Evolutionary conservation across 1,284 basidiomycete genomes (phyloP).

Genomic region (Fistulinella cinereoalba): DNA sequence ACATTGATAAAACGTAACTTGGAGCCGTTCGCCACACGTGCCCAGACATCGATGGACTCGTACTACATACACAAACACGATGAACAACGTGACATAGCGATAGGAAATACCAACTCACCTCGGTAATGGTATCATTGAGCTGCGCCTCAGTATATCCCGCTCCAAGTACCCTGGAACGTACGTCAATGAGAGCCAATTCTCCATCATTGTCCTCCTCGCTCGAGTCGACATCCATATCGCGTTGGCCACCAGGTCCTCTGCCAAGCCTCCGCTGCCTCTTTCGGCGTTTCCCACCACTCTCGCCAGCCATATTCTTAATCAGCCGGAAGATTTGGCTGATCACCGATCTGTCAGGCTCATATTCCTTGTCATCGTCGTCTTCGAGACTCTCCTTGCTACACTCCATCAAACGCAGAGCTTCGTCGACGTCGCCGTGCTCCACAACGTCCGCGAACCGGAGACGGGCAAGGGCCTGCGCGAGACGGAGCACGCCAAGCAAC

Average conservation of each 20-base stretch:
- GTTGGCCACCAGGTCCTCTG: constrained; percentile 64
- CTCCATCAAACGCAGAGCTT: constrained; percentile 95
- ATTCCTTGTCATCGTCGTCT: constrained; percentile 72
- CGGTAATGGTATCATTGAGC: constrained; percentile 77
- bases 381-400: constrained; percentile 89
- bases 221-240: constrained; percentile 65
- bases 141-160: constrained; percentile 90
- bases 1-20: constrained; percentile 60
- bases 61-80: constrained; percentile 58
- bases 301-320: constrained; percentile 78
- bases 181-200: constrained; percentile 77
- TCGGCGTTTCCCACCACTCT: constrained; percentile 39
- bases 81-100: constrained; percentile 8
- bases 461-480: constrained; percentile 92
- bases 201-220: constrained; percentile 58
- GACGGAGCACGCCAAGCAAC: constrained; percentile 89
- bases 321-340: constrained; percentile 85
- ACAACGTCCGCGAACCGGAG: constrained; percentile 83
- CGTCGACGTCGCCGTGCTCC: constrained; percentile 88
- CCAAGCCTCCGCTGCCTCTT: constrained; percentile 52
- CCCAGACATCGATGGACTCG: constrained; percentile 76
- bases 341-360: constrained; percentile 72
- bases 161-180: constrained; percentile 79
- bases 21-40: constrained; percentile 71
- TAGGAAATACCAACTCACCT: constrained; percentile 50